These are phyloP conservation scores for Panaeolus papilionaceus DNA, from an alignment of 768 basidiomycete species.

Conservation along the genomic window DNA sequence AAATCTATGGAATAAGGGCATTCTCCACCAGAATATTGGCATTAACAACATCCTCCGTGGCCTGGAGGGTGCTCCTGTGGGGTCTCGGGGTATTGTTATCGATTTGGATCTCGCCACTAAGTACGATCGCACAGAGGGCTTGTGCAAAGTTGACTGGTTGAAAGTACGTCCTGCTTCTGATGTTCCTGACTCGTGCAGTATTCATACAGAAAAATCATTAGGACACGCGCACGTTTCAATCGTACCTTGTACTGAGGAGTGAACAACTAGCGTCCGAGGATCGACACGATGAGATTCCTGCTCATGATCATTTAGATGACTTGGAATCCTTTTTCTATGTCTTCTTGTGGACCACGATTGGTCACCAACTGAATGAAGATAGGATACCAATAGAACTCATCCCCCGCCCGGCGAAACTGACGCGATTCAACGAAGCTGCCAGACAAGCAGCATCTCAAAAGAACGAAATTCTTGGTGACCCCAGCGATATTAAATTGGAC, in stretches of 20 bases:
- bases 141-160: neutral
- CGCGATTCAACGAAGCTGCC: neutral
- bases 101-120: neutral
- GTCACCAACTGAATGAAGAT: neutral
- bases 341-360: neutral
- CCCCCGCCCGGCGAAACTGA: neutral
- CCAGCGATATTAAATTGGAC: neutral
- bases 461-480: neutral
- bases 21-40: neutral
- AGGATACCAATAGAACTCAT: neutral
- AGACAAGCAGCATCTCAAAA: neutral
- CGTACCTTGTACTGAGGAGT: neutral
- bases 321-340: slow-evolving; percentile 1
- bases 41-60: slow-evolving; percentile 5
- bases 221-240: neutral
- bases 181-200: neutral
- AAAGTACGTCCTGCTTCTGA: neutral
- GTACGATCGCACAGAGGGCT: neutral
- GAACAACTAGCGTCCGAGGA: neutral
- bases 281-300: neutral
- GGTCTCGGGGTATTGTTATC: neutral
- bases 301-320: neutral
- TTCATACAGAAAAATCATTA: neutral
- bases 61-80: neutral
- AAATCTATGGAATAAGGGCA: neutral